Conservation (phyloP, 2,329 filamentous ascomycete species). For the Phaeosphaeria sp. region DNA sequence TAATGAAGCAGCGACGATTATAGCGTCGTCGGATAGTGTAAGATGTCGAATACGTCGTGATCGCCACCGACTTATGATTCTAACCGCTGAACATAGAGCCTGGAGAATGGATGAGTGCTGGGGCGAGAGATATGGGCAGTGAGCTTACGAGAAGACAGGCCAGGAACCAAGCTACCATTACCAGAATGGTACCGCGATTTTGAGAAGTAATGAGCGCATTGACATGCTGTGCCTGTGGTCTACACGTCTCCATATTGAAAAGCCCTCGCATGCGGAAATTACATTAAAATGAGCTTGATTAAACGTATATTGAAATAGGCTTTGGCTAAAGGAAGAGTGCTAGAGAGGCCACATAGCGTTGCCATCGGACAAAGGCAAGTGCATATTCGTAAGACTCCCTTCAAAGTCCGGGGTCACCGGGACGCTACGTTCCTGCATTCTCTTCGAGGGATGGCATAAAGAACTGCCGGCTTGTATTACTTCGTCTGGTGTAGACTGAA, state of each 20-base stretch:
- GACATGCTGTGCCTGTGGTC: constrained; percentile 11
- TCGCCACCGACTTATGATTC: constrained; percentile 24
- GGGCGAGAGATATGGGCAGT: neutral
- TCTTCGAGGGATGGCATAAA: constrained; percentile 19
- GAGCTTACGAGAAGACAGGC: constrained; percentile 27
- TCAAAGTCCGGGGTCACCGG: constrained; percentile 18
- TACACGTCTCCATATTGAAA: constrained; percentile 15
- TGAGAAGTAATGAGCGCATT: constrained; percentile 32
- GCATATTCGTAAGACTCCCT: constrained; percentile 17
- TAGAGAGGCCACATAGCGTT: constrained; percentile 16
- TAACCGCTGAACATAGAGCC: constrained; percentile 24
- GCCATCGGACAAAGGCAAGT: constrained; percentile 16
- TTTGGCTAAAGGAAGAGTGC: constrained; percentile 4
- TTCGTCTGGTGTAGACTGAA: constrained; percentile 15
- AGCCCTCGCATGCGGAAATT: constrained; percentile 22
- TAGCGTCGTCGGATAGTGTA: constrained; percentile 23
- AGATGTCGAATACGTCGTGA: constrained; percentile 15
- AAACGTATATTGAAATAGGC: constrained; percentile 22
- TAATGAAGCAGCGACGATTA: constrained; percentile 25
- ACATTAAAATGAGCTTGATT: constrained; percentile 21
- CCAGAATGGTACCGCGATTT: constrained; percentile 31
- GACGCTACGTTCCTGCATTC: constrained; percentile 13
- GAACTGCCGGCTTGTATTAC: constrained; percentile 10
- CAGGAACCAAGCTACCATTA: constrained; percentile 36
- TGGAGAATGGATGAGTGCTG: constrained; percentile 12